Evolutionary conservation across 345 rosid species (phyloP), one percentile per base, ranked within the genome.

Genomic region (Salix caprea): DNA sequence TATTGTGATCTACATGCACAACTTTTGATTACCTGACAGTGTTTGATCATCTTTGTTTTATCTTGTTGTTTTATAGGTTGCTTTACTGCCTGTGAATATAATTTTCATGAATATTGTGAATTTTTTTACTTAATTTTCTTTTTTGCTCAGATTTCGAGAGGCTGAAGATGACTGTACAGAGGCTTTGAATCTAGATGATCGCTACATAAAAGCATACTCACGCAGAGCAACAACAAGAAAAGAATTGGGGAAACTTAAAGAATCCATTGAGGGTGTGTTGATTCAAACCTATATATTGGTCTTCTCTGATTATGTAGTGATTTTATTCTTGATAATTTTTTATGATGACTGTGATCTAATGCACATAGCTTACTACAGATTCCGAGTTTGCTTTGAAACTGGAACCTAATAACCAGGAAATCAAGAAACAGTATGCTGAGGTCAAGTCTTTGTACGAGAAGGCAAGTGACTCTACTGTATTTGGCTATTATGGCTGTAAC

Each of bases 111-210:
- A 10, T 12, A 34, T 56, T 28, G 15, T 19, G 0, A 28, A 5
- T 42, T 19, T 42, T 58, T 40, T 74, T 5, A 24, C 7, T 65
- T 37, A 12, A 69, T 74, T 65, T 58, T 75, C 34, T 74, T 32
- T 34, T 48, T 58, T 70, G 68, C 50, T 69, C 37, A 91, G 99
- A 83, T 96, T 86, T 79, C 87, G 76, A 78, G 94, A 91, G 81
- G 97, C 98, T 64, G 99, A 90, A 82, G 89, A 85, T 83, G 96
- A 96, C 79, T 93, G 99, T 82, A 87, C 99, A 36, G 98, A 96
- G 90, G 94, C 94, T 66, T 85, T 96, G 78, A 90, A 89, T 84
- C 82, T 92, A 7, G 99, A 96, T 86, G 98, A 96, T 73, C 94
- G 88, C 75, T 93, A 90, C 79, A 86, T 88, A 56, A 93, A 96